phyloP scores from a whole-genome alignment of 2,329 filamentous ascomycete species.

The Elsinoe batatas region DNA sequence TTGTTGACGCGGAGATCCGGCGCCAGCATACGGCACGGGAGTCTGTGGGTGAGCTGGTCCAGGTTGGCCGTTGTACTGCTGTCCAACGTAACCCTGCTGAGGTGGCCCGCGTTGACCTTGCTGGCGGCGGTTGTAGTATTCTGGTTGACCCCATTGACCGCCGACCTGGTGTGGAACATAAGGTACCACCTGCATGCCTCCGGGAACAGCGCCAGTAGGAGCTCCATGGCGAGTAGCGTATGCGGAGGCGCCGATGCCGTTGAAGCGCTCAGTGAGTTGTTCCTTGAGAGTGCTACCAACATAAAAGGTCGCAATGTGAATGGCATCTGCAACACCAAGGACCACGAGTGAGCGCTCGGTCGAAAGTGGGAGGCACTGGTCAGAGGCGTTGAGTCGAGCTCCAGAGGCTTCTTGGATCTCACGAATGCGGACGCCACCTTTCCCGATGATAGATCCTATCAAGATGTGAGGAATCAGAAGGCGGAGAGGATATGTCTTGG shows the following conservation, averaged over 20 bases:
- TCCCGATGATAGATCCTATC: conserved; percentile 97
- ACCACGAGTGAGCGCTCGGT: conserved; percentile 97
- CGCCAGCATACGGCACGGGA: conserved; percentile 66
- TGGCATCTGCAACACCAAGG: conserved; percentile 92
- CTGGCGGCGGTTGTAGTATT: conserved; percentile 64
- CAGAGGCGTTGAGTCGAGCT: conserved; percentile 90
- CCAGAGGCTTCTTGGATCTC: conserved; percentile 98
- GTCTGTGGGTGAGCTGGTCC: conserved; percentile 42
- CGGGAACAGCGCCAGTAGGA: conserved; percentile 84
- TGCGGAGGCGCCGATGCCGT: conserved; percentile 90
- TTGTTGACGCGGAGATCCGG: conserved; percentile 56
- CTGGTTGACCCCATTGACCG: conserved; percentile 83
- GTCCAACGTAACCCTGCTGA: conserved; percentile 44
- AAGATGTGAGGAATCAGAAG: conserved; percentile 93
- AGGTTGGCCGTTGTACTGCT: conserved; percentile 48
- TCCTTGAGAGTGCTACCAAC: conserved; percentile 96
- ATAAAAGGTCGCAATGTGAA: conserved; percentile 98
- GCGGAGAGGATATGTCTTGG: conserved; percentile 93
- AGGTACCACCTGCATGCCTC: conserved; percentile 98
- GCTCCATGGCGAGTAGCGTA: conserved; percentile 93
- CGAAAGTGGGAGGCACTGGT: conserved; percentile 85
- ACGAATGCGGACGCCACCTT: conserved; percentile 87
- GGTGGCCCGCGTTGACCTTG: conserved; percentile 65
- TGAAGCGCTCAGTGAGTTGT: conserved; percentile 93
- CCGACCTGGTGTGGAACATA: conserved; percentile 89